Base-by-base conservation (phyloP, 495 filamentous ascomycete genomes). In the Evernia prunastri region DNA sequence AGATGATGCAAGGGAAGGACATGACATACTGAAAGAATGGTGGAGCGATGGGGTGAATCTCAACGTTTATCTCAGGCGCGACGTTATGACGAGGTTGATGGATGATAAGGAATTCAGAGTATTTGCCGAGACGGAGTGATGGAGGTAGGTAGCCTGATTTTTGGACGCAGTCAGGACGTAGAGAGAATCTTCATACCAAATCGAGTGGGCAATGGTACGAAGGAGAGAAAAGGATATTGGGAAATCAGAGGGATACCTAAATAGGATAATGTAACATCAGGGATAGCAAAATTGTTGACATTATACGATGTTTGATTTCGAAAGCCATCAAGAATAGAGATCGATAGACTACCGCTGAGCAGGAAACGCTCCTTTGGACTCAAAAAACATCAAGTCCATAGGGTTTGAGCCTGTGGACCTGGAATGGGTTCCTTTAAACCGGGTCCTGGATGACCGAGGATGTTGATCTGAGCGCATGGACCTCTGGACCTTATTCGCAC, bases 11-110 rank as follows among this genome's bases (percentile, higher is more conserved):
- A 5, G 43, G n/a, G 23, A 5, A 53, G 45, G 11, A 3, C 20
- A 20, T n/a, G 13, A 43, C 12, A n/a, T 3, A 4, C 13, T 13
- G 42, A 37, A 33, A 23, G 60, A 63, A 13, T 45, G 37, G 51
- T 63, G 51, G 25, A 39, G 17, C 11, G 33, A 42, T 29, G 49
- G 51, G 23, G 31, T n/a, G 2, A 35, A 15, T 29, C 18, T 56
- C 2, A 40, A 15, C 20, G 51, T 63, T n/a, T 37, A 42, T n/a
- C 36, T 57, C 20, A 25, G 25, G 47, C 29, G 35, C 11, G 60
- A 56, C 45, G 51, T 56, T 15, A 56, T 56, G 49, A 17, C 12
- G 60, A 56, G 37, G 25, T 56, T 23, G 37, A 31, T 43, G 2
- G 25, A 56, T 7, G 49, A 56, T 56, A 20, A 56, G 9, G 39